Conservation (phyloP, 2,329 filamentous ascomycete species). For the Parastagonospora nodorum region DNA sequence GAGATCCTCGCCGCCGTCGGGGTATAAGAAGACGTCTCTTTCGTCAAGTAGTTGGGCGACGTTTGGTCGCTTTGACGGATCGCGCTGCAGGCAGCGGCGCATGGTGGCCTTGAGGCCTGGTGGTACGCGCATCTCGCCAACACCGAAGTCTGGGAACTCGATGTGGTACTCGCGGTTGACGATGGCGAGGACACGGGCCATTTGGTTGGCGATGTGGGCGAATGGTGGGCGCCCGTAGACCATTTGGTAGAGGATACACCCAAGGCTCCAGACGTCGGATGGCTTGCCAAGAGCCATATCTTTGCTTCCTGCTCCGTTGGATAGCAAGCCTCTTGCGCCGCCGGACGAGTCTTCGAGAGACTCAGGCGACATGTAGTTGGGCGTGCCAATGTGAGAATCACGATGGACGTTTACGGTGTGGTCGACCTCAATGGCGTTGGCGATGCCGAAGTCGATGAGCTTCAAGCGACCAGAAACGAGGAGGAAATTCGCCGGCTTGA, state of each 20-base stretch:
- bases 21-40: constrained; percentile 63
- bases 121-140: constrained; percentile 66
- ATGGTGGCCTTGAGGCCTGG: constrained; percentile 61
- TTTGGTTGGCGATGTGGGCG: constrained; percentile 85
- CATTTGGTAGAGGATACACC: constrained; percentile 98
- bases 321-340: constrained; percentile 48
- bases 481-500: constrained; percentile 97
- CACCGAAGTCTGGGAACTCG: constrained; percentile 70
- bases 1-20: constrained; percentile 59
- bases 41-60: constrained; percentile 61
- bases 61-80: constrained; percentile 61
- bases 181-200: constrained; percentile 84
- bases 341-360: constrained; percentile 87
- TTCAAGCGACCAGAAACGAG: constrained; percentile 89
- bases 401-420: constrained; percentile 97
- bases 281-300: constrained; percentile 96
- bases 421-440: constrained; percentile 93
- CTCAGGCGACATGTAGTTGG: constrained; percentile 98
- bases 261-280: constrained; percentile 93
- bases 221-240: constrained; percentile 97
- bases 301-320: constrained; percentile 57
- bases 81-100: constrained; percentile 63
- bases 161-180: constrained; percentile 77
- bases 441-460: constrained; percentile 98
- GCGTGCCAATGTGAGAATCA: constrained; percentile 92